phyloP scores from a whole-genome alignment of 371 early-diverging fungal species.

The Mucor mucedo region DNA sequence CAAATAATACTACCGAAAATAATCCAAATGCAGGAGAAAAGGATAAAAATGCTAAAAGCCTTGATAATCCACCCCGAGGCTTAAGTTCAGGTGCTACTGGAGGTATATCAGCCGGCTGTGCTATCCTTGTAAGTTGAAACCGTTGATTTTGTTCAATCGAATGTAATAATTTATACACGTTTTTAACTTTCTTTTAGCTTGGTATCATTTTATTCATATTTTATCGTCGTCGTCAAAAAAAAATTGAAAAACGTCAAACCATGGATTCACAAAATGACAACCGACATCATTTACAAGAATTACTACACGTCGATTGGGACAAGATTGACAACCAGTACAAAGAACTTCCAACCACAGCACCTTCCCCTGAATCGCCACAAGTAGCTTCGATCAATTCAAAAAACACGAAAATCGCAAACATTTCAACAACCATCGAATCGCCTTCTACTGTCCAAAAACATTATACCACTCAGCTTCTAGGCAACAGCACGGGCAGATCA shows the following conservation, averaged over 20 bases:
- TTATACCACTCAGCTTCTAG: too few relatives aligned
- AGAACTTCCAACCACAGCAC: background rate
- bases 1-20: background rate
- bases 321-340: slow-evolving; percentile 10
- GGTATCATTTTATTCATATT: background rate
- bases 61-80: background rate
- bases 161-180: background rate
- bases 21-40: background rate
- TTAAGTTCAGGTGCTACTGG: slow-evolving; percentile 12
- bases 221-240: background rate
- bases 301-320: slow-evolving; percentile 14
- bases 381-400: too few relatives aligned
- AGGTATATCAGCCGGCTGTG: slow-evolving; percentile 8
- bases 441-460: too few relatives aligned
- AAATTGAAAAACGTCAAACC: background rate
- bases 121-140: background rate
- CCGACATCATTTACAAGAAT: background rate
- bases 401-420: too few relatives aligned
- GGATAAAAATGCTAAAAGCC: background rate
- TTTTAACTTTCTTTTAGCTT: background rate
- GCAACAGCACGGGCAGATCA: too few relatives aligned
- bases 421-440: too few relatives aligned
- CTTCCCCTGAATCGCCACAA: background rate
- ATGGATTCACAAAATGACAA: background rate
- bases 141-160: background rate